A percentile compares a stretch with the other conserved stretches of the same genome.
phyloP scores from a whole-genome alignment of 352 stramenopile species.

The Peronospora tabacina region DNA sequence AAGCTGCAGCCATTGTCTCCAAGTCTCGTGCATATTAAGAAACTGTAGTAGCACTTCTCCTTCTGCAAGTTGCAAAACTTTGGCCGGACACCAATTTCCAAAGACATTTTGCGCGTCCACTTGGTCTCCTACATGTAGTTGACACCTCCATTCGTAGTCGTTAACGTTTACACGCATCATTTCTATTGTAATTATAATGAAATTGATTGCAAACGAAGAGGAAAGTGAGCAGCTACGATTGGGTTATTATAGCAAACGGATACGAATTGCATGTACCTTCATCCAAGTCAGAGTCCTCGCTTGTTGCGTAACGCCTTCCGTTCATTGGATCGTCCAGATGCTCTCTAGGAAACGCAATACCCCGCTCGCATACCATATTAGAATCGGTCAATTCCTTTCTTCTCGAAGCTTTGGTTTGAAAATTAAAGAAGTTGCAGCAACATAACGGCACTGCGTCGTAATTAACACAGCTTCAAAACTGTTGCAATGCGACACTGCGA shows the following conservation, averaged over 20 bases:
- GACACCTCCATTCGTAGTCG: conserved; percentile 61
- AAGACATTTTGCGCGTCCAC: conserved; percentile 79
- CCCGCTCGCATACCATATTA: conserved; percentile 54
- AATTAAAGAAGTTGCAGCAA: conserved; percentile 1
- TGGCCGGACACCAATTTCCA: conserved; percentile 76
- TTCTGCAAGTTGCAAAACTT: conserved; percentile 47
- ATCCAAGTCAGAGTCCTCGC: conserved; percentile 72
- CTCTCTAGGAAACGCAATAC: conserved; percentile 4
- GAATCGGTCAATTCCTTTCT: conserved; percentile 1
- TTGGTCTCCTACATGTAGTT: conserved; percentile 53
- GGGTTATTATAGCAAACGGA: neutral
- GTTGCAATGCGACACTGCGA: no score
- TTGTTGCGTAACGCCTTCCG: conserved; percentile 21
- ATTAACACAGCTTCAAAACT: neutral
- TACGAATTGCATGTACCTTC: conserved; percentile 35
- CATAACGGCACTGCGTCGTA: neutral
- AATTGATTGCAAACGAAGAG: conserved; percentile 8
- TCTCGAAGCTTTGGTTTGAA: conserved; percentile 2
- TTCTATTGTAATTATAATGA: conserved; percentile 28
- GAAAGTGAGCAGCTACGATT: conserved; percentile 5
- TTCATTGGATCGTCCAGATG: conserved; percentile 22
- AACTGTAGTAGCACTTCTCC: conserved; percentile 62
- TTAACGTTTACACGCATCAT: conserved; percentile 75
- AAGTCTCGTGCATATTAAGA: conserved; percentile 78
- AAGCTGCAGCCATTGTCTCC: conserved; percentile 54